Base-by-base conservation (phyloP, 179 eudicot species). In the Camellia oleifera region DNA sequence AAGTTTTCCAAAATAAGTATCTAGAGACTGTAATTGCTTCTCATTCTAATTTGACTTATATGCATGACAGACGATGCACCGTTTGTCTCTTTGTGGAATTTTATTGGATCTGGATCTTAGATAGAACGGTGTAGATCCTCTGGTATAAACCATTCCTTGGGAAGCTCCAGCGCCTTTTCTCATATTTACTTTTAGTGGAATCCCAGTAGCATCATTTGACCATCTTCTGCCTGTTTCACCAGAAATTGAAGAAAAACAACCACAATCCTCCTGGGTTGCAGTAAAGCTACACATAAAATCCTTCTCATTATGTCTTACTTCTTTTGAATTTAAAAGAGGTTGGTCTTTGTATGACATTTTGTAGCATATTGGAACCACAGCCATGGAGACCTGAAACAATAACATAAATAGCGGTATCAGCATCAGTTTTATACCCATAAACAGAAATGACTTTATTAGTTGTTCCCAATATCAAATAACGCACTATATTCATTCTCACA, bases 11-110 rank as follows among this genome's bases (percentile, higher is more conserved):
- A 90, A 82, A 74, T 87, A 91, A 53, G 86, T 72, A 62, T 89
- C 90, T 48, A 88, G 75, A 6, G 91, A 85, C 46, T 81, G 74
- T 60, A 84, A 78, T 83, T 91, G 94, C 53, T 89, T 81, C 82
- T 83, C 84, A 63, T 44, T 67, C 54, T 82, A 82, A 78, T 81
- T 82, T 13, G 89, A 77, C 69, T 82, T 83, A 23, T 67, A 66
- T 52, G 83, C 76, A 61, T 69, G 79, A 78, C 60, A 79, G 0
- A 44, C 32, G 44, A 74, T 78, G 71, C 70, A 65, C 23, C 57
- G 52, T 60, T 75, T 72, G 64, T 76, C 83, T 70, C 40, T 76
- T 77, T 66, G 84, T 20, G 74, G 73, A 54, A 67, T 48, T 46
- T 52, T 18, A 44, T n/a, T 52, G 14, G 80, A 81, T 62, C 67